Evolutionary conservation across 768 basidiomycete genomes (phyloP).

Genomic region (Scleroderma citrinum): DNA sequence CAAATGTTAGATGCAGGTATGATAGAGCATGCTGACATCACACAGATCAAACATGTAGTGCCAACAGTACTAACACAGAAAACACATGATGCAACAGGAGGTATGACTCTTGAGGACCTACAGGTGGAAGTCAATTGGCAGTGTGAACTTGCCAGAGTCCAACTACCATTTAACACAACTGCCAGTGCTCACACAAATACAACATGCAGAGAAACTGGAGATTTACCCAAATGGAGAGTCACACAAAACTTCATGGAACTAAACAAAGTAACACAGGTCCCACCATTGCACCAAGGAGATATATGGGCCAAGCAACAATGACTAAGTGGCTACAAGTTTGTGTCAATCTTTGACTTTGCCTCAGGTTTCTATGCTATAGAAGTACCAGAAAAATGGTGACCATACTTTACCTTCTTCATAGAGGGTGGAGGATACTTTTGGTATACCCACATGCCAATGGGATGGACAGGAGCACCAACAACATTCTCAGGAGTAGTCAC

Average conservation of each 20-base stretch:
- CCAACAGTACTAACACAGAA: constrained; percentile 34
- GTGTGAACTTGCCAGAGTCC: background rate
- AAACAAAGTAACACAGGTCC: constrained; percentile 14
- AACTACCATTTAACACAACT: background rate
- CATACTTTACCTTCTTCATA: constrained; percentile 20
- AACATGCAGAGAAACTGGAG: too few species aligned
- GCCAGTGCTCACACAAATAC: background rate
- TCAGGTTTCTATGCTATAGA: constrained; percentile 19
- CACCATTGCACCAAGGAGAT: constrained; percentile 20
- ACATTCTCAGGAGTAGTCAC: constrained; percentile 5
- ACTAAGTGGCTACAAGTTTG: constrained; percentile 12
- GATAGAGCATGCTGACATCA: background rate
- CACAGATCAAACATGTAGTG: background rate
- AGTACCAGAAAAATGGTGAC: constrained; percentile 8
- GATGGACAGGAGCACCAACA: constrained; percentile 17
- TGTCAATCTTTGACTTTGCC: constrained; percentile 17
- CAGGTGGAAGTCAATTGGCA: constrained; percentile 23
- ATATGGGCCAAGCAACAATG: constrained; percentile 13
- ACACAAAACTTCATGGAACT: constrained; percentile 16
- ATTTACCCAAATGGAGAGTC: background rate
- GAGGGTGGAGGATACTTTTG: constrained; percentile 18
- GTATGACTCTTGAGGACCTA: constrained; percentile 30
- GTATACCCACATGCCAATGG: constrained; percentile 19
- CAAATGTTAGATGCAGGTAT: background rate
- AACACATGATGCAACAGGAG: constrained; percentile 22